A percentile compares a stretch with the other conserved stretches of the same genome.
These are phyloP conservation scores for Linnemannia zychae DNA, from an alignment of 192 early-diverging fungal genomes.

Conservation along the genomic window DNA sequence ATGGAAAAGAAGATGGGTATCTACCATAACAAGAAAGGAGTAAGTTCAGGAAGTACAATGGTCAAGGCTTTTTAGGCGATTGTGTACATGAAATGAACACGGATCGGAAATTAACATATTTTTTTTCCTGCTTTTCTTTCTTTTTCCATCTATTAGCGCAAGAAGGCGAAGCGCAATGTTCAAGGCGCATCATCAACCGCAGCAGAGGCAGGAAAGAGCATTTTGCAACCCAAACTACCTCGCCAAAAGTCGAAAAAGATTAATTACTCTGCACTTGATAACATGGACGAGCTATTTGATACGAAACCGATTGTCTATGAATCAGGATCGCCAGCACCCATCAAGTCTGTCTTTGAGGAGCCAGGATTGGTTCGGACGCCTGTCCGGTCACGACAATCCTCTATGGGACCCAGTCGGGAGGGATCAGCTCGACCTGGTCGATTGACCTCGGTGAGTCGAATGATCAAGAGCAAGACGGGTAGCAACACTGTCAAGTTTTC, in stretches of 20 bases:
- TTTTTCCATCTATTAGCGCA: slow-evolving; percentile 30
- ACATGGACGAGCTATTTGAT: slow-evolving; percentile 80
- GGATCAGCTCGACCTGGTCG: slow-evolving; percentile 65
- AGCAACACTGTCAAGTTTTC: slow-evolving; percentile 44
- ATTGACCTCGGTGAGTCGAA: slow-evolving; percentile 57
- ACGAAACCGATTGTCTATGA: slow-evolving; percentile 32
- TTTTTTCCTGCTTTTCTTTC: slow-evolving; percentile 14
- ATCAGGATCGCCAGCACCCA: slow-evolving; percentile 16
- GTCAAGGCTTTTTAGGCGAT: neutral
- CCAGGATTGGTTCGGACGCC: slow-evolving; percentile 42
- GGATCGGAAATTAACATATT: neutral
- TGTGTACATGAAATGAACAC: neutral
- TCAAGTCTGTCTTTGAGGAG: slow-evolving; percentile 53
- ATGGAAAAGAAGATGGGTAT: slow-evolving; percentile 62
- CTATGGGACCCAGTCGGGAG: slow-evolving; percentile 50
- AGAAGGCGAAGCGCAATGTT: slow-evolving; percentile 56
- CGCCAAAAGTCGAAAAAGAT: slow-evolving; percentile 85
- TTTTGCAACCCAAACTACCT: slow-evolving; percentile 78
- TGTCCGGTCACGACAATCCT: slow-evolving; percentile 44
- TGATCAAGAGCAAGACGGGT: slow-evolving; percentile 51
- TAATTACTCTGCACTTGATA: slow-evolving; percentile 76
- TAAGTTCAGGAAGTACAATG: slow-evolving; percentile 11
- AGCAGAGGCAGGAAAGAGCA: slow-evolving; percentile 82
- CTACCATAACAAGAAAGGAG: slow-evolving; percentile 56
- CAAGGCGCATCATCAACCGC: slow-evolving; percentile 63